Evolutionary conservation across 768 basidiomycete genomes (phyloP).

Genomic region (Zangia roseola): DNA sequence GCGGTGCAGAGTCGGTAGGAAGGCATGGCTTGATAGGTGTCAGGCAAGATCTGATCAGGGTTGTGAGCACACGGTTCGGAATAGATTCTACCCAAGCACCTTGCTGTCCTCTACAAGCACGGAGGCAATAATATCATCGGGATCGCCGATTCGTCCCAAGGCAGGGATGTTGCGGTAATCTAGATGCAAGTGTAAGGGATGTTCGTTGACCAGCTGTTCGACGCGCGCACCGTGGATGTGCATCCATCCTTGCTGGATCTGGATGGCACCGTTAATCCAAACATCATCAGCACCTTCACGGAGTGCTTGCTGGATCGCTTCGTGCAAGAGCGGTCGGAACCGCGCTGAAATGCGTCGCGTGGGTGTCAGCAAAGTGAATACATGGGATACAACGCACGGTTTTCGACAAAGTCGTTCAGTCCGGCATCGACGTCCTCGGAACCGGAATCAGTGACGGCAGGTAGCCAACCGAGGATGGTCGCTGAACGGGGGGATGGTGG

Average conservation of each 20-base stretch:
- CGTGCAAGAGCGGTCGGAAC: constrained; percentile 61
- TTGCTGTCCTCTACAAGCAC: constrained; percentile 71
- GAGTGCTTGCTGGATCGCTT: constrained; percentile 54
- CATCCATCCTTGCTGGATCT: constrained; percentile 80
- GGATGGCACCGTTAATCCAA: constrained; percentile 61
- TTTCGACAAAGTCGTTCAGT: constrained; percentile 70
- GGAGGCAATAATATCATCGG: constrained; percentile 79
- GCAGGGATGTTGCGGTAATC: constrained; percentile 76
- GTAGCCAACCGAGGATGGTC: constrained; percentile 69
- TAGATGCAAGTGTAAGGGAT: constrained; percentile 21
- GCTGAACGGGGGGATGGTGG: constrained; percentile 47
- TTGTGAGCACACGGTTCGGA: neutral
- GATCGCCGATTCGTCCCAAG: constrained; percentile 73
- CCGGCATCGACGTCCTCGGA: constrained; percentile 44
- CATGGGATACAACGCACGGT: constrained; percentile 47
- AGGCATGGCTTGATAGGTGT: constrained; percentile 84
- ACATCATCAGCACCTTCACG: constrained; percentile 61
- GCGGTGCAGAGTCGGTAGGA: constrained; percentile 77
- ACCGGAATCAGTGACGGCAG: constrained; percentile 39
- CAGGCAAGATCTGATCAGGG: constrained; percentile 50
- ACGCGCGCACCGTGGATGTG: constrained; percentile 61
- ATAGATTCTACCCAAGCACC: constrained; percentile 30
- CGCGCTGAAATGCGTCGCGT: constrained; percentile 39
- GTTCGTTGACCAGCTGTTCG: too few species aligned
- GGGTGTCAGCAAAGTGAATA: neutral